A percentile compares a stretch with the other conserved stretches of the same genome.
Conservation (phyloP, 2,329 filamentous ascomycete species). For the Paecilomyces sp. region DNA sequence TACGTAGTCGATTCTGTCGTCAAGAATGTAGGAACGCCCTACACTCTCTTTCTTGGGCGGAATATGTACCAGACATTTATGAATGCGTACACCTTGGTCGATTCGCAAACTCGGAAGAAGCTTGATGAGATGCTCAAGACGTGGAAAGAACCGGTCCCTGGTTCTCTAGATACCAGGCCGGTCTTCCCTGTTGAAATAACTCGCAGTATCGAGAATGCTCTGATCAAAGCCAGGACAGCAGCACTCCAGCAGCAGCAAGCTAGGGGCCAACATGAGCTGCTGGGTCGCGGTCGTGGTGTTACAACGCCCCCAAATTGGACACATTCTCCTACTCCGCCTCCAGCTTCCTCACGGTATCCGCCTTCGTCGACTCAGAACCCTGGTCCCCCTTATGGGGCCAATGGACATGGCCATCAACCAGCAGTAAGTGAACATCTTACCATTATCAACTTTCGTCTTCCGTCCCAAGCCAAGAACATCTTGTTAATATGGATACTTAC, state of each 20-base stretch:
- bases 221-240: slow-evolving; percentile 72
- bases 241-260: slow-evolving; percentile 42
- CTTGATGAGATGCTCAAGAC: slow-evolving; percentile 97
- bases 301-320: slow-evolving; percentile 56
- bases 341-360: slow-evolving; percentile 35
- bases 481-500: slow-evolving; percentile 12
- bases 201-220: slow-evolving; percentile 83
- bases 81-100: slow-evolving; percentile 89
- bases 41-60: slow-evolving; percentile 88
- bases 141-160: slow-evolving; percentile 95
- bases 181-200: slow-evolving; percentile 86
- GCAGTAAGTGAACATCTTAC: slow-evolving; percentile 11
- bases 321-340: slow-evolving; percentile 68
- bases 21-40: slow-evolving; percentile 97
- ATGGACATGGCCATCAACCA: slow-evolving; percentile 20
- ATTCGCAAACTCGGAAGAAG: slow-evolving; percentile 72
- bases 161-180: slow-evolving; percentile 83
- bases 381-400: slow-evolving; percentile 24
- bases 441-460: neutral
- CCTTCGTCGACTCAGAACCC: slow-evolving; percentile 17
- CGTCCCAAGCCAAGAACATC: slow-evolving; percentile 8
- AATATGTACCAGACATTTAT: slow-evolving; percentile 93
- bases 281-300: slow-evolving; percentile 44
- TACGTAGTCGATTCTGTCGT: slow-evolving; percentile 98
- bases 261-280: slow-evolving; percentile 50